These are phyloP conservation scores for Kwoniella heveanensis DNA, from an alignment of 768 basidiomycete species.

Conservation along the genomic window DNA sequence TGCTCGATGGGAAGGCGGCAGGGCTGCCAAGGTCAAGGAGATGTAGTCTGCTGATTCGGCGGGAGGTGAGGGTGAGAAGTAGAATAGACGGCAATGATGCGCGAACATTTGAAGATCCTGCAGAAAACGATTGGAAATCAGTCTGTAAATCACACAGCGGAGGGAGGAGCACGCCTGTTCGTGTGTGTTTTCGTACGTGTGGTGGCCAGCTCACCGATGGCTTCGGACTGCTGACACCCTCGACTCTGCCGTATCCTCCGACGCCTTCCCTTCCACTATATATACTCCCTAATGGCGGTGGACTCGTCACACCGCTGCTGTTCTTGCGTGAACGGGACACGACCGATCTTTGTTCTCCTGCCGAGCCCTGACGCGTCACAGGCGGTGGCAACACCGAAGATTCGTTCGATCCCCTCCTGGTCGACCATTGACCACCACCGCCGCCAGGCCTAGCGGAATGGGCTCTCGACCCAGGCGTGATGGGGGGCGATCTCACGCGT, in stretches of 20 bases:
- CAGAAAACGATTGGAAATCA: no score
- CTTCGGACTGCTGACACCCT: slow-evolving; percentile 33
- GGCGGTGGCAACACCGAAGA: slow-evolving; percentile 6
- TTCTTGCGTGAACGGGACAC: slow-evolving; percentile 12
- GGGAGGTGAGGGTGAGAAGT: slow-evolving; percentile 41
- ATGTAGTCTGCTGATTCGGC: slow-evolving; percentile 59
- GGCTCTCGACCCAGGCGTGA: slow-evolving; percentile 19
- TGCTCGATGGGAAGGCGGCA: slow-evolving; percentile 80
- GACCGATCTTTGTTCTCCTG: slow-evolving; percentile 15
- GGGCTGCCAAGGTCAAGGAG: slow-evolving; percentile 76
- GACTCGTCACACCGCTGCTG: background rate
- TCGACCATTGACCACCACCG: slow-evolving; percentile 19
- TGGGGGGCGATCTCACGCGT: slow-evolving; percentile 13
- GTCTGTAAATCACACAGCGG: no score
- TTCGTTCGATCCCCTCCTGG: slow-evolving; percentile 21
- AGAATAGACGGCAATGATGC: slow-evolving; percentile 46
- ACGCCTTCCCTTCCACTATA: slow-evolving; percentile 29
- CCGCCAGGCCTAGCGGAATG: slow-evolving; percentile 5
- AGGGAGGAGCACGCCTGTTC: no score
- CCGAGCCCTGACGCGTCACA: slow-evolving; percentile 19
- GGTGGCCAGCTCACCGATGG: slow-evolving; percentile 29
- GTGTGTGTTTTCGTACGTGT: no score
- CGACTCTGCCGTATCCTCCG: slow-evolving; percentile 16
- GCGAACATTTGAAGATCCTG: slow-evolving; percentile 46
- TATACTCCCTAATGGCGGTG: slow-evolving; percentile 11